Evolutionary conservation across 2,329 filamentous ascomycete species (phyloP), one percentile per base, ranked within the genome.

Genomic region (Colletotrichum aenigma): DNA sequence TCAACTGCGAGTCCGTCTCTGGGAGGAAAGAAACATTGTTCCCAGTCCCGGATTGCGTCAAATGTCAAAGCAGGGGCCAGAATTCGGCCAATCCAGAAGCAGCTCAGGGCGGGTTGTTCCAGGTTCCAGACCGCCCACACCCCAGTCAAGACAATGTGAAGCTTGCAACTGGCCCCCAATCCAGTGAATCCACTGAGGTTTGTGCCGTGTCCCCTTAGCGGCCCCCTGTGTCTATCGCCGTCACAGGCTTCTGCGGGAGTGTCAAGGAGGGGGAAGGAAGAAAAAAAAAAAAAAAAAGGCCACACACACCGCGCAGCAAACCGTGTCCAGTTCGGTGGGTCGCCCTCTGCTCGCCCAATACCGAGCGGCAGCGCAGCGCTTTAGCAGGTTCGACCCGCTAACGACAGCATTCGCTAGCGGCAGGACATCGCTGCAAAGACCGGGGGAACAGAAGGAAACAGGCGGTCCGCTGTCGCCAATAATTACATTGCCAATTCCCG

Each of bases 51-150:
- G 43, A 66, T 75, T 21, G 71, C 52, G 48, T 62, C 61, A 67
- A 67, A 64, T 56, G 48, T 62, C 61, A 67, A 67, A 67, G 69
- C 73, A 64, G 52, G 69, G 73, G 26, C 38, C 73, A n/a, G 24
- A 24, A 0, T 26, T 67, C 1, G 69, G 21, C 55, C 73, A 70
- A 65, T 70, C 66, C 58, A n/a, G 55, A 55, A 18, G 52, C 52
- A 21, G 28, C 52, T n/a, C 55, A 66, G n/a, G 21, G 60, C 56
- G 60, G 36, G 43, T 70, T 61, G 30, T 75, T 55, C 72, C 61
- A 75, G 72, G 68, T 73, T 66, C 69, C 68, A 75, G 72, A 75
- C 69, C 62, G 55, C 62, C 72, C 56, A 73, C 62, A 75, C 67
- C 73, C 73, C 69, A 69, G 68, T 62, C 30, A 52, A 52, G 43